Conservation (phyloP, 495 filamentous ascomycete species). For the Hypoxylon intermedium region DNA sequence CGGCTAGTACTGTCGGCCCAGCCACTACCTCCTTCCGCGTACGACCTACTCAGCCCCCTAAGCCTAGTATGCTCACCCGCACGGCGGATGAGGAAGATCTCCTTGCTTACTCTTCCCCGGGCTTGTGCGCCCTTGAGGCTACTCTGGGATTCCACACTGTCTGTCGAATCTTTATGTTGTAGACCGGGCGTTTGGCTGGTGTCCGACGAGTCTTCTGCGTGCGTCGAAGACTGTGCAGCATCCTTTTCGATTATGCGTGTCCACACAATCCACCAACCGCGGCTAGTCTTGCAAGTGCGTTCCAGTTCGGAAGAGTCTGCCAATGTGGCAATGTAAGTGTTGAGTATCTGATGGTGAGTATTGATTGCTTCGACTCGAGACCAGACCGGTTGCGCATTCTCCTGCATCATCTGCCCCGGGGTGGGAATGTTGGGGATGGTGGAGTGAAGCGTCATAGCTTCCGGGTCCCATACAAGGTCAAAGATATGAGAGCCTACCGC, state of each 20-base stretch:
- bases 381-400: constrained; percentile 57
- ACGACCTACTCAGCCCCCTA: constrained; percentile 48
- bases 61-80: constrained; percentile 68
- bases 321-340: constrained; percentile 71
- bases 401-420: constrained; percentile 45
- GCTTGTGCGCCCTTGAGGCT: neutral
- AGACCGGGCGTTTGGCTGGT: constrained; percentile 24
- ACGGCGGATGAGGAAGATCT: constrained; percentile 80
- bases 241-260: constrained; percentile 67
- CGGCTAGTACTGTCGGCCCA: constrained; percentile 67
- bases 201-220: constrained; percentile 27
- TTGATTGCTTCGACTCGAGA: constrained; percentile 88
- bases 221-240: constrained; percentile 2
- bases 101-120: constrained; percentile 54
- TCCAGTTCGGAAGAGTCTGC: constrained; percentile 70
- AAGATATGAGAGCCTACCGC: constrained; percentile 65
- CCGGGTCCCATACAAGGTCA: constrained; percentile 86
- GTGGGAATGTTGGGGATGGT: constrained; percentile 91
- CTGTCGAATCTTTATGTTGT: constrained; percentile 28
- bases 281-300: constrained; percentile 86
- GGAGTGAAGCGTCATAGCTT: constrained; percentile 75
- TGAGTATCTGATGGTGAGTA: constrained; percentile 84
- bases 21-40: constrained; percentile 48
- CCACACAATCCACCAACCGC: constrained; percentile 98
- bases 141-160: constrained; percentile 37